These are phyloP conservation scores for Rhizopogon vesiculosus DNA, from an alignment of 768 basidiomycete genomes.

Conservation along the genomic window DNA sequence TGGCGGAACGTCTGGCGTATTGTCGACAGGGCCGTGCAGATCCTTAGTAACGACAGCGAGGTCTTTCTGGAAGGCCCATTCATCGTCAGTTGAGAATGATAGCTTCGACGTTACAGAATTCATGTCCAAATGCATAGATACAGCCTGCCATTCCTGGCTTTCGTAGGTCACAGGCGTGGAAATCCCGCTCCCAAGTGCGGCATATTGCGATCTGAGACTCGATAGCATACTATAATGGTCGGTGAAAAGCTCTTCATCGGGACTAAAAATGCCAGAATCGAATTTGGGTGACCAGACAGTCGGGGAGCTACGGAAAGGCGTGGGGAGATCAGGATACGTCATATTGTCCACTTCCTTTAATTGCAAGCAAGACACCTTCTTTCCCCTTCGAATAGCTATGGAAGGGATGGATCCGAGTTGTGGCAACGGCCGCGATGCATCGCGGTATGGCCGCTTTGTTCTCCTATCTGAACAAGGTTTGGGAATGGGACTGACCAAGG, in stretches of 20 bases:
- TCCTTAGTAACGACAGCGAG: constrained; percentile 21
- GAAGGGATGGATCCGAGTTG: constrained; percentile 14
- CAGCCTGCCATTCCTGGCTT: constrained; percentile 12
- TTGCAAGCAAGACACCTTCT: constrained; percentile 25
- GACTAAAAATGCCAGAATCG: constrained; percentile 6
- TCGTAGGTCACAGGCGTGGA: constrained; percentile 7
- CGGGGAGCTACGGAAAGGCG: constrained; percentile 36
- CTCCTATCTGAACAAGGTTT: background rate
- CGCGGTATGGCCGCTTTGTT: background rate
- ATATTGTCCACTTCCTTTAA: constrained; percentile 14
- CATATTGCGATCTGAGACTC: constrained; percentile 28
- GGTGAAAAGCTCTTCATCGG: constrained; percentile 13
- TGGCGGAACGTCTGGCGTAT: background rate
- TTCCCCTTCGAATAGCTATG: constrained; percentile 36
- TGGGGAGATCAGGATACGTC: constrained; percentile 39
- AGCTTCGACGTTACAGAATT: background rate
- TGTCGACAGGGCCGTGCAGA: constrained; percentile 5
- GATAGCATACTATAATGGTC: constrained; percentile 33
- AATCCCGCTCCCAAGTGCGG: constrained; percentile 16
- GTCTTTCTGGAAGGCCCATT: constrained; percentile 32
- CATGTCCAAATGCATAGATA: background rate
- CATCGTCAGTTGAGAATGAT: constrained; percentile 21
- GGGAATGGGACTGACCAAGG: background rate
- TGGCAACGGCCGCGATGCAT: background rate
- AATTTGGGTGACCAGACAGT: constrained; percentile 26